These are phyloP conservation scores for Botrytis hyacinthi DNA, from an alignment of 2,329 filamentous ascomycete genomes.

Conservation along the genomic window DNA sequence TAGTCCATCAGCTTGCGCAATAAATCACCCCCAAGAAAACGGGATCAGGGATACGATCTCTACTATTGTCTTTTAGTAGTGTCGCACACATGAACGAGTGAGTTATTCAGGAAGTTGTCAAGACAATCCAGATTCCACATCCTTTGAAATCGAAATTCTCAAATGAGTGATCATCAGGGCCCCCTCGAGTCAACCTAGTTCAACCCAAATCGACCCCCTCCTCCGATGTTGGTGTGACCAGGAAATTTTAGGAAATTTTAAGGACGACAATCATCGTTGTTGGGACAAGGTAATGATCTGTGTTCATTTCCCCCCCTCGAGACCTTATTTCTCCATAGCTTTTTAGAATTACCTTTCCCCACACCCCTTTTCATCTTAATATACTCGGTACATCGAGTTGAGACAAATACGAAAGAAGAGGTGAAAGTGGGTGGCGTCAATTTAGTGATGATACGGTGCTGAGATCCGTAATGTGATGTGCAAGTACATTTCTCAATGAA, in stretches of 20 bases:
- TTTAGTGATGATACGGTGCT: conserved; percentile 2
- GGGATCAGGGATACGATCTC: not conserved
- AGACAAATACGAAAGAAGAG: not conserved
- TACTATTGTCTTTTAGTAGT: conserved; percentile 10
- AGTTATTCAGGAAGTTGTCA: conserved; percentile 13
- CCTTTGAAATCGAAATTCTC: not conserved
- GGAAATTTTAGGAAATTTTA: not conserved
- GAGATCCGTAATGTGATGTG: conserved; percentile 3
- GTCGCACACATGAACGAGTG: conserved; percentile 4
- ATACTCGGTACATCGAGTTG: not conserved
- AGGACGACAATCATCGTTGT: not conserved
- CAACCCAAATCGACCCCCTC: not conserved
- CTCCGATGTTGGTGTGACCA: not conserved
- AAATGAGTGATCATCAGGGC: conserved; percentile 4
- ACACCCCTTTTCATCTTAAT: not conserved
- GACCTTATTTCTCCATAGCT: conserved; percentile 3
- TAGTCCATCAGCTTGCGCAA: conserved; percentile 16
- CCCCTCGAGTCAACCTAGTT: not conserved
- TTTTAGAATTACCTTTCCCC: not conserved
- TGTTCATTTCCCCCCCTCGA: not conserved
- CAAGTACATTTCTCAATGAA: not conserved
- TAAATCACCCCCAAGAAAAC: not conserved
- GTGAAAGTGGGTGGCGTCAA: conserved; percentile 1
- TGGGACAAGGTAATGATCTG: conserved; percentile 9
- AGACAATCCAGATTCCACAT: conserved; percentile 5